Evolutionary conservation across 2,329 filamentous ascomycete genomes (phyloP), one percentile per base, ranked within the genome.

Genomic region (Ophiostoma sp.): DNA sequence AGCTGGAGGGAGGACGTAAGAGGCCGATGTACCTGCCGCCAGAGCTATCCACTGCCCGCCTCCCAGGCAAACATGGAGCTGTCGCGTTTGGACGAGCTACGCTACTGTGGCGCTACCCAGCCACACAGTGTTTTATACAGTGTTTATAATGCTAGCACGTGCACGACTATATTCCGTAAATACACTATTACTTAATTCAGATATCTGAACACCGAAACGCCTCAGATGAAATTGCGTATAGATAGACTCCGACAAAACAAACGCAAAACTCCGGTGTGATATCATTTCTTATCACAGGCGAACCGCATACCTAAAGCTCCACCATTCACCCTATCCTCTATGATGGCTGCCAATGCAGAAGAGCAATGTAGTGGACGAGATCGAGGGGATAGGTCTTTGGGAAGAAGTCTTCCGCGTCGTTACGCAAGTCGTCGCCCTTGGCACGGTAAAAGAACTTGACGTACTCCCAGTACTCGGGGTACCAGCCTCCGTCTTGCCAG

Each of bases 51-150:
- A 65, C 63, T 38, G 63, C 63, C 63, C 52, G 38, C 27, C 14
- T n/a, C 42, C 45, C 66, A 69, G 68, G 68, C 68, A 69, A 69
- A 62, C 68, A 69, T 67, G 68, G 68, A 69, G 68, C 68, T 69
- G 68, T 69, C 68, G 68, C 68, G 68, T 69, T 69, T 69, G 65
- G 52, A 27, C 27, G 27, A 55, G 49, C 49, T 36, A 18, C 47
- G 16, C 36, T 38, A 40, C 5, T 36, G 45, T 66, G 64, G 40
- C 36, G 49, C 27, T 18, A 18, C 27, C 27, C 49, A 55, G 49
- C 49, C 49, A 55, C 36, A 66, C 65, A 66, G 47, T 42, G n/a
- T 58, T 7, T 27, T 1, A 65, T 1, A 65, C 63, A 65, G 63
- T 65, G 49, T 4, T 4, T 11, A 3, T 18, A 55, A 27, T 27